A percentile compares a stretch with the other conserved stretches of the same genome.
Evolutionary conservation across 2,329 filamentous ascomycete genomes (phyloP).

Genomic region (Macrophomina phaseolina): DNA sequence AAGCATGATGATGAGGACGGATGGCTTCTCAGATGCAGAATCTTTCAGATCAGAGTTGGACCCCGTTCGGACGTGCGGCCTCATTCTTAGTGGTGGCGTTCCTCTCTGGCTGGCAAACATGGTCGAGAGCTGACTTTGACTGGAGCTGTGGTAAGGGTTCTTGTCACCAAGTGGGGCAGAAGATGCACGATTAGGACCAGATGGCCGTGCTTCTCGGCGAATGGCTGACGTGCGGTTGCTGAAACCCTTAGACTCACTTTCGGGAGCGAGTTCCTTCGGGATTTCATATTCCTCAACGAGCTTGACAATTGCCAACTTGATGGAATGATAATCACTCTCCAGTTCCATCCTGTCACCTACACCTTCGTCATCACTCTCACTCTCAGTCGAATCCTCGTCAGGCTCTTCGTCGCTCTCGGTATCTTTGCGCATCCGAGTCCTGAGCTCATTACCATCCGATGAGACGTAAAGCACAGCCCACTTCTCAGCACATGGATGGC

Average conservation of each 20-base stretch:
- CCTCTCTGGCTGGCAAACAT: slow-evolving; percentile 47
- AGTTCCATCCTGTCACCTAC: slow-evolving; percentile 60
- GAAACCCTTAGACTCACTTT: slow-evolving; percentile 66
- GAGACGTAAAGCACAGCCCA: slow-evolving; percentile 85
- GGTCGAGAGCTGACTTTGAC: slow-evolving; percentile 45
- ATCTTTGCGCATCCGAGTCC: slow-evolving; percentile 75
- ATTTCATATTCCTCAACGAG: slow-evolving; percentile 84
- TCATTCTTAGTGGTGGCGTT: slow-evolving; percentile 39
- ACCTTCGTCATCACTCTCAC: slow-evolving; percentile 55
- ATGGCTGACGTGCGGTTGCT: slow-evolving; percentile 69
- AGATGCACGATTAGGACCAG: slow-evolving; percentile 30
- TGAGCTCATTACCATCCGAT: slow-evolving; percentile 71
- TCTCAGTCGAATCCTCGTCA: slow-evolving; percentile 63
- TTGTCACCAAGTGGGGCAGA: slow-evolving; percentile 51
- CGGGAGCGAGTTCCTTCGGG: slow-evolving; percentile 67
- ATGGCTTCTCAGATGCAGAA: slow-evolving; percentile 46
- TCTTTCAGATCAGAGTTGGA: slow-evolving; percentile 37
- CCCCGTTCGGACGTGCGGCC: slow-evolving; percentile 44
- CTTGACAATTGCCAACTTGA: slow-evolving; percentile 80
- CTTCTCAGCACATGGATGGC: slow-evolving; percentile 79
- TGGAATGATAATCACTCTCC: slow-evolving; percentile 79
- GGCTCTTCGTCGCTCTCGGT: slow-evolving; percentile 66
- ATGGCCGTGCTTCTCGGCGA: slow-evolving; percentile 41
- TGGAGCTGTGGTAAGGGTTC: slow-evolving; percentile 53
- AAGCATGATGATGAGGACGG: slow-evolving; percentile 72